Evolutionary conservation across 106 monocot species (phyloP).

Genomic region (Ottelia alismoides): DNA sequence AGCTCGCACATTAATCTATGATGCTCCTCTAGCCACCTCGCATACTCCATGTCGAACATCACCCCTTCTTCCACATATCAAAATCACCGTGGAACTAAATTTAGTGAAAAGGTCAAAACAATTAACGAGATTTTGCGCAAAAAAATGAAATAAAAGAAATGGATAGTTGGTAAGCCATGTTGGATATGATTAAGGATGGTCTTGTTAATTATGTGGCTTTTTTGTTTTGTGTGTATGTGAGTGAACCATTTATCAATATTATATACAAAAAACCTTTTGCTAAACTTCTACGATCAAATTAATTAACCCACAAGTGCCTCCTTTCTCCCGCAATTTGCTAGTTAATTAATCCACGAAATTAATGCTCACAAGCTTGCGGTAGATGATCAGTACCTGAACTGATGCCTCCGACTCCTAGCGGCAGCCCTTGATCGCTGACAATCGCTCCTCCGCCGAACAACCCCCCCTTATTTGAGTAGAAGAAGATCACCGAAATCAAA

Average conservation of each 20-base stretch:
- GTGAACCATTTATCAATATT: not conserved
- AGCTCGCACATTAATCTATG: slow-evolving; percentile 70
- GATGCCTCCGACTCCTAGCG: slow-evolving; percentile 18
- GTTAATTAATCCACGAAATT: not conserved
- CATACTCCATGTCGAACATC: slow-evolving; percentile 83
- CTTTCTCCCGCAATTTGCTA: no score
- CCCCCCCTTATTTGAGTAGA: slow-evolving; percentile 23
- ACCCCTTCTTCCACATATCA: no score
- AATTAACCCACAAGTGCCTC: no score
- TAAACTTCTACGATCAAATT: no score
- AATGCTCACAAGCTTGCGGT: not conserved
- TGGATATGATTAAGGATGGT: no score
- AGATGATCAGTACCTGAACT: slow-evolving; percentile 37
- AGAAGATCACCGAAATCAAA: not conserved
- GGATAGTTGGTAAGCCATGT: no score
- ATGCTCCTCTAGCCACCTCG: slow-evolving; percentile 80
- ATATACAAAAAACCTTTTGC: not conserved
- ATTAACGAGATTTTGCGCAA: no score
- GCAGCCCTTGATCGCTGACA: slow-evolving; percentile 35
- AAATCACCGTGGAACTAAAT: no score
- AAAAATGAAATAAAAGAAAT: not conserved
- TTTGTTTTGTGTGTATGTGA: no score
- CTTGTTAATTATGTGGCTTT: no score
- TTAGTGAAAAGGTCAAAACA: no score
- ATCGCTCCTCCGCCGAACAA: slow-evolving; percentile 29